Base-by-base conservation (phyloP, 176 grass and related monocot genomes). In the Musa acuminata region DNA sequence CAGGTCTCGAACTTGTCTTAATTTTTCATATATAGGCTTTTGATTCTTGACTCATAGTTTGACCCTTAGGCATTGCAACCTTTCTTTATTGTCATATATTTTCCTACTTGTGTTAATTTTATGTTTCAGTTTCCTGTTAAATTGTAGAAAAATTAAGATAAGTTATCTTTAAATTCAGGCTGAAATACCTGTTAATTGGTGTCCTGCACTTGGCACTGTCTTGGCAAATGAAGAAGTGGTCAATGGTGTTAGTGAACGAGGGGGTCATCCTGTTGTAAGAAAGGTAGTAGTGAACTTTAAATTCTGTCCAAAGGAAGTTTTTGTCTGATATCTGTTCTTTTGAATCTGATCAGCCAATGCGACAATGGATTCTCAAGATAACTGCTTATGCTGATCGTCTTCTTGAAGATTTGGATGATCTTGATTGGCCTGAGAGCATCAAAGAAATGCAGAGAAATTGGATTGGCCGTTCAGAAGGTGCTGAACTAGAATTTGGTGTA, bases 371-470 rank as follows among this genome's bases (percentile, higher is more conserved):
- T 84, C 87, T 98, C 25, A 93, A 84, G 83, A 98, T 98, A 79
- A 98, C 94, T 53, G 87, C 81, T 82, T 98, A 98, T 80, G 94
- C 94, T 50, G 90, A 98, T 73, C 86, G 77, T 69, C 94, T 98
- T 82, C 86, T 98, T 83, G 86, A 98, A 85, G 94, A 98, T 85
- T 83, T 98, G 81, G 84, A 98, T 83, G 83, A 87, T 60, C 84
- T 93, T 19, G 86, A 91, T 78, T 98, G 94, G 94, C 85, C 94
- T 55, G 94, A 93, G 49, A 98, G 94, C 78, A 93, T 98, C 53
- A 98, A 98, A 76, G 94, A 93, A 83, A 93, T 98, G 90, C 94
- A 98, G 78, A 84, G 90, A 75, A 93, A 98, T 77, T 98, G 94
- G 94, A 98, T 98, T 70, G 87, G 94, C 50, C 83, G 84, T 52